Conservation (phyloP, 176 grass and related monocot genomes). For the Aegilops umbellulata region DNA sequence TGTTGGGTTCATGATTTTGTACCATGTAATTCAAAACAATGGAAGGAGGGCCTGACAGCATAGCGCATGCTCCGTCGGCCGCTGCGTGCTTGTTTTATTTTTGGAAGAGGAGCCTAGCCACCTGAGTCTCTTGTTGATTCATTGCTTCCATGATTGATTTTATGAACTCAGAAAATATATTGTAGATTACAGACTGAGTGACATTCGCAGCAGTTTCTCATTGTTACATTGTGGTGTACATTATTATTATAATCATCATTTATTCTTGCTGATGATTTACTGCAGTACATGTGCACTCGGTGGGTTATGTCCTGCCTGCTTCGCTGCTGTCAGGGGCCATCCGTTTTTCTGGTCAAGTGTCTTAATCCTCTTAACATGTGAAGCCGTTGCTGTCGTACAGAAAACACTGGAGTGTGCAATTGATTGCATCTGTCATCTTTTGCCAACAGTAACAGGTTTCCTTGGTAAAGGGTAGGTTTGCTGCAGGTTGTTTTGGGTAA, state of each 20-base stretch:
- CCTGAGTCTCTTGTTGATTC: constrained; percentile 36
- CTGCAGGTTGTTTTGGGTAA: constrained; percentile 30
- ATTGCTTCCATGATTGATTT: constrained; percentile 52
- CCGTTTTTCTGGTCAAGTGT: background rate
- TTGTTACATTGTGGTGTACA: constrained; percentile 15
- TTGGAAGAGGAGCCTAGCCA: constrained; percentile 36
- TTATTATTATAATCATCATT: background rate
- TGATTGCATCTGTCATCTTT: background rate
- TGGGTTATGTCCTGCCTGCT: background rate
- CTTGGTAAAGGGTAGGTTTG: background rate
- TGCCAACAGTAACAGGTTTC: background rate
- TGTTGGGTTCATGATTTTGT: constrained; percentile 38
- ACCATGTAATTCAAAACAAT: constrained; percentile 24
- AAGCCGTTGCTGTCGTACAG: background rate
- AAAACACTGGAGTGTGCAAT: background rate
- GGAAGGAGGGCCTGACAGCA: constrained; percentile 30
- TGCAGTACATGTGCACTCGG: background rate
- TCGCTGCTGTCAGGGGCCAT: background rate
- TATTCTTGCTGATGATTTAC: background rate
- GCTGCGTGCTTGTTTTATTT: constrained; percentile 37
- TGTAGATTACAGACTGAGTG: constrained; percentile 34
- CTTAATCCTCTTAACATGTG: background rate
- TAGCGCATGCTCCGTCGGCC: constrained; percentile 30
- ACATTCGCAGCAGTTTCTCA: constrained; percentile 31
- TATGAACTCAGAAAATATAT: constrained; percentile 51